phyloP scores from a whole-genome alignment of 176 grass and related monocot species.

The Guadua angustifolia region DNA sequence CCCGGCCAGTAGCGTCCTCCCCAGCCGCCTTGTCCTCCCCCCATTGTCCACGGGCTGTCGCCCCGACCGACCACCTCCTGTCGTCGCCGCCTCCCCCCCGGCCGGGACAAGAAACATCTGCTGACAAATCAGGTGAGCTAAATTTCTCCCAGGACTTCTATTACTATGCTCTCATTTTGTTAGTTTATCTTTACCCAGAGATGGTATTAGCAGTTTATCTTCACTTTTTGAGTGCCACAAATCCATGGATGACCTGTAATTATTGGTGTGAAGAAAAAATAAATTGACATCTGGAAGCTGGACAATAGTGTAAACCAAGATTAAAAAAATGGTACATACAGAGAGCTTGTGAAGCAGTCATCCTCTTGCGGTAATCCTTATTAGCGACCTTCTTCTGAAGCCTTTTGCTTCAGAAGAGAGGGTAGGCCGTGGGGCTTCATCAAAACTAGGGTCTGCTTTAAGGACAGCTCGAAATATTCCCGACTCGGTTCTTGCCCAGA shows the following conservation, averaged over 20 bases:
- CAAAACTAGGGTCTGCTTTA: conserved; percentile 85
- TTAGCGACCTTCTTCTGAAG: conserved; percentile 74
- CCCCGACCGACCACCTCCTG: too few relatives aligned
- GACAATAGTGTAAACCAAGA: conserved; percentile 10
- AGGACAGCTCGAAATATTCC: conserved; percentile 90
- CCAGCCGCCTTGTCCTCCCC: too few relatives aligned
- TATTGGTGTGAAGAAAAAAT: conserved; percentile 4
- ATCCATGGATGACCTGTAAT: conserved; percentile 74
- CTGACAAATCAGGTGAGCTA: too few relatives aligned
- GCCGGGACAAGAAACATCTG: too few relatives aligned
- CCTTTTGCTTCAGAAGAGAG: conserved; percentile 73
- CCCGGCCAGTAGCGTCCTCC: too few relatives aligned
- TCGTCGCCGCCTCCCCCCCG: too few relatives aligned
- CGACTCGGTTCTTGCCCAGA: conserved; percentile 84
- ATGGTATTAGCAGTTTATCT: not conserved
- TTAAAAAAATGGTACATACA: conserved; percentile 51
- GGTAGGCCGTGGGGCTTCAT: conserved; percentile 82
- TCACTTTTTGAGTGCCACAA: conserved; percentile 52
- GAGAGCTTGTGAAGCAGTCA: conserved; percentile 87
- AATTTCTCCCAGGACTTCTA: too few relatives aligned
- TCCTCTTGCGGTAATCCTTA: conserved; percentile 97
- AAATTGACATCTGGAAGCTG: conserved; percentile 5
- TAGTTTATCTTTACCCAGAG: too few relatives aligned
- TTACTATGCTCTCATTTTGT: too few relatives aligned
- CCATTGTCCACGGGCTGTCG: too few relatives aligned